Evolutionary conservation across 495 filamentous ascomycete species (phyloP).

Genomic region (Pseudoneurospora amorphoporcata): DNA sequence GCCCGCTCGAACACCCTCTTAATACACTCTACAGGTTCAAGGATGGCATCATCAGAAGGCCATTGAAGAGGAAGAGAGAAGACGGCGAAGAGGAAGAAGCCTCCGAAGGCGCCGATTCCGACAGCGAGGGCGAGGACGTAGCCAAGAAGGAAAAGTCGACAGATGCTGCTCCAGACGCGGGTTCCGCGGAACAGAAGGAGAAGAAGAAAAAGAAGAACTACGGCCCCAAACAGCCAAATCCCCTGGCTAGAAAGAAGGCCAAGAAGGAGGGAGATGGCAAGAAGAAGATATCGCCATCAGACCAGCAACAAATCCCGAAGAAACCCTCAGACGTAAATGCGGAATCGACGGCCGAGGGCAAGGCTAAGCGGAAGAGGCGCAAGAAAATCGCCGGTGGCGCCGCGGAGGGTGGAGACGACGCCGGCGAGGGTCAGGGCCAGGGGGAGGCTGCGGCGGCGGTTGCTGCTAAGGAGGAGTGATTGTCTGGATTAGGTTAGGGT

Average conservation of each 20-base stretch:
- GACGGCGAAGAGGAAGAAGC: constrained; percentile 22
- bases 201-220: constrained; percentile 48
- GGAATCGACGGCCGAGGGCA: constrained; percentile 13
- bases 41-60: constrained; percentile 17
- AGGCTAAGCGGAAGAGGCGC: constrained; percentile 34
- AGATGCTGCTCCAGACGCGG: constrained; percentile 14
- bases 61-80: constrained; percentile 43
- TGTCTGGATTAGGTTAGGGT: not conserved
- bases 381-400: constrained; percentile 25
- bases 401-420: constrained; percentile 2
- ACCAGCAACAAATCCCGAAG: constrained; percentile 6
- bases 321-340: constrained; percentile 6
- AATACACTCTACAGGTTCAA: constrained; percentile 13
- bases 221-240: constrained; percentile 79
- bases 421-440: constrained; percentile 1
- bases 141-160: constrained; percentile 8
- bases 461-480: constrained; percentile 1
- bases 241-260: constrained; percentile 74
- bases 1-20: not conserved
- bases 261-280: constrained; percentile 10
- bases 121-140: constrained; percentile 13
- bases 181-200: constrained; percentile 10
- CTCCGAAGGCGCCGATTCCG: constrained; percentile 15
- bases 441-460: constrained; percentile 5
- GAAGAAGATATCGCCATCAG: not conserved